Evolutionary conservation across 2,329 filamentous ascomycete genomes (phyloP).

Genomic region (Neofusicoccum sp.): DNA sequence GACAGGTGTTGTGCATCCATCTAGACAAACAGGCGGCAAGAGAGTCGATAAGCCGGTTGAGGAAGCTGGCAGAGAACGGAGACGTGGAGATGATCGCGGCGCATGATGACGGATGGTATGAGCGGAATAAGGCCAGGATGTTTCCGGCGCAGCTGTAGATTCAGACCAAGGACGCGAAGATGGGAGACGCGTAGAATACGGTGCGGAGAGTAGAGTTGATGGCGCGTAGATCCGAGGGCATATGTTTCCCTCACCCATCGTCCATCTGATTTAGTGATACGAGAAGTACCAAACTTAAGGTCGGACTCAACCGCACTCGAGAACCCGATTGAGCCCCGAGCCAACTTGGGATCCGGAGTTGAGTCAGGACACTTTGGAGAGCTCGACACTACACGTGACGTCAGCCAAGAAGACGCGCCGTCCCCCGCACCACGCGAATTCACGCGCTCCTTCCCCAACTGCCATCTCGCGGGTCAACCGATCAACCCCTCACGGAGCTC

Average conservation of each 20-base stretch:
- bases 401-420: too few relatives aligned
- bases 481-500: conserved; percentile 2
- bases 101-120: conserved; percentile 54
- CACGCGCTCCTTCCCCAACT: conserved; percentile 6
- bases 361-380: too few relatives aligned
- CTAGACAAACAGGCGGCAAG: conserved; percentile 50
- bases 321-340: too few relatives aligned
- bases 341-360: too few relatives aligned
- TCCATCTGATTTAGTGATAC: too few relatives aligned
- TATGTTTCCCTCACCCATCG: too few relatives aligned
- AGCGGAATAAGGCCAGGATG: conserved; percentile 36
- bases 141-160: conserved; percentile 34
- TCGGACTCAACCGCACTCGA: too few relatives aligned
- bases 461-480: neutral
- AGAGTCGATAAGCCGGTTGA: conserved; percentile 46
- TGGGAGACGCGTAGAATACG: neutral
- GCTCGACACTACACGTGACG: too few relatives aligned
- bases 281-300: too few relatives aligned
- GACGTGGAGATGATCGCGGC: conserved; percentile 55
- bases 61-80: conserved; percentile 38
- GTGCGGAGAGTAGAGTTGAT: neutral
- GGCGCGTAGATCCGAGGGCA: too few relatives aligned
- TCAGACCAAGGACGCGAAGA: neutral
- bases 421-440: too few relatives aligned
- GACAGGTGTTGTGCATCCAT: conserved; percentile 54